Conservation (phyloP, 495 filamentous ascomycete species). For the Penicillium parvum region DNA sequence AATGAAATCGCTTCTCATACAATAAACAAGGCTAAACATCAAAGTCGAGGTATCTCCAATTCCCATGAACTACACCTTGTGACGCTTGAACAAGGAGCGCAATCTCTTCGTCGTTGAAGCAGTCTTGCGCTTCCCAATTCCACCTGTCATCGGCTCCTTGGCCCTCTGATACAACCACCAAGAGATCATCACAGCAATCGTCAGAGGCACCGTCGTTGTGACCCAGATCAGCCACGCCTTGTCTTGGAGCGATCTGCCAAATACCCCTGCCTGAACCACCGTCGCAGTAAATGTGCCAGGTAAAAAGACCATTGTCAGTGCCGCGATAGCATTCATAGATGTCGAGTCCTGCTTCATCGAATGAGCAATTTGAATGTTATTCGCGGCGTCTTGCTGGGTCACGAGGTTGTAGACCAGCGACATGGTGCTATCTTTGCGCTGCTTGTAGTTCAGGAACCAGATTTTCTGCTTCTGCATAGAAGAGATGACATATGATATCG, state of each 20-base stretch:
- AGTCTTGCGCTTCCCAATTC: not conserved
- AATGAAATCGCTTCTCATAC: not conserved
- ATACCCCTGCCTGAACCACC: constrained; percentile 5
- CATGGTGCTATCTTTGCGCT: constrained; percentile 12
- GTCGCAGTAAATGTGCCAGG: constrained; percentile 42
- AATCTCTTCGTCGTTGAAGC: not conserved
- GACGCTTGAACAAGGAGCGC: no score
- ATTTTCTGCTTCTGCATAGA: constrained; percentile 14
- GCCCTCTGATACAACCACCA: constrained; percentile 9
- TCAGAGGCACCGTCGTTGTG: constrained; percentile 6
- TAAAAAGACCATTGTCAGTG: constrained; percentile 51
- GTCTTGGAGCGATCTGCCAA: not conserved
- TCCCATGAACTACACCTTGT: no score
- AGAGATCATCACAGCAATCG: constrained; percentile 6
- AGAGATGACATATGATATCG: constrained; percentile 9
- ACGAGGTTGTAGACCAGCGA: constrained; percentile 13
- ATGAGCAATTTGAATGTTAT: constrained; percentile 32
- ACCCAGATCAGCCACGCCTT: constrained; percentile 7
- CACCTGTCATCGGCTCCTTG: not conserved
- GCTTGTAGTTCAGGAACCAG: constrained; percentile 14
- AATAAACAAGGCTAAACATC: no score
- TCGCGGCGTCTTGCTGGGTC: constrained; percentile 13
- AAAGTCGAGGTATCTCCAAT: no score
- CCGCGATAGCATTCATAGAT: constrained; percentile 51
- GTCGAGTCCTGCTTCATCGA: constrained; percentile 42